Evolutionary conservation across 106 monocot species (phyloP).

Genomic region (Agapanthus africanus): DNA sequence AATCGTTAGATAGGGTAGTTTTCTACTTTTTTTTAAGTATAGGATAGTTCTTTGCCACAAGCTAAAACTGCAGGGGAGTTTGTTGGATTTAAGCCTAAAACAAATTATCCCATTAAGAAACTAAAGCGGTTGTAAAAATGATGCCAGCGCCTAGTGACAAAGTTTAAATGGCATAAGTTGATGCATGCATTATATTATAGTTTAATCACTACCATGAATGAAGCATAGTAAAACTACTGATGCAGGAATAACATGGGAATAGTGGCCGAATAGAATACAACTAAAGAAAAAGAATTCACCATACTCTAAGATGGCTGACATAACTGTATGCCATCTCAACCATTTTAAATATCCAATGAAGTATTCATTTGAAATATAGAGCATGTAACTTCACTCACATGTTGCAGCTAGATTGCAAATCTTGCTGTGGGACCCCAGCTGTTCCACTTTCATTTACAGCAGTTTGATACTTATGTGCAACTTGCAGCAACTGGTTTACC

Average conservation of each 20-base stretch:
- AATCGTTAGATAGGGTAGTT: no score
- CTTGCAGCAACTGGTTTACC: constrained; percentile 86
- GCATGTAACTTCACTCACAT: constrained; percentile 42
- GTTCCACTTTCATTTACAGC: constrained; percentile 51
- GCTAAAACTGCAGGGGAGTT: no score
- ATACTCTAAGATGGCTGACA: neutral
- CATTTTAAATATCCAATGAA: neutral
- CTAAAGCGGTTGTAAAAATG: neutral
- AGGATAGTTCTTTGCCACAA: no score
- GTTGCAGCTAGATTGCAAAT: constrained; percentile 72
- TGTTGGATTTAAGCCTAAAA: no score
- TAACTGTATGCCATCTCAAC: neutral
- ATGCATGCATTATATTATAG: neutral
- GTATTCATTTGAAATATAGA: neutral
- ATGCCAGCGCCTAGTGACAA: neutral
- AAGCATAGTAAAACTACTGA: neutral
- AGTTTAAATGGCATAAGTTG: neutral
- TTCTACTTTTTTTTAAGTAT: no score
- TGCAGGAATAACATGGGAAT: neutral
- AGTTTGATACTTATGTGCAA: constrained; percentile 81
- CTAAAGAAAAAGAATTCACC: neutral
- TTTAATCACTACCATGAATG: neutral
- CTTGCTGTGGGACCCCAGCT: constrained; percentile 58
- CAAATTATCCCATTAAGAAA: neutral
- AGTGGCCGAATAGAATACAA: neutral